phyloP scores from a whole-genome alignment of 1,284 basidiomycete species.

The Pulchroboletus neoregius region DNA sequence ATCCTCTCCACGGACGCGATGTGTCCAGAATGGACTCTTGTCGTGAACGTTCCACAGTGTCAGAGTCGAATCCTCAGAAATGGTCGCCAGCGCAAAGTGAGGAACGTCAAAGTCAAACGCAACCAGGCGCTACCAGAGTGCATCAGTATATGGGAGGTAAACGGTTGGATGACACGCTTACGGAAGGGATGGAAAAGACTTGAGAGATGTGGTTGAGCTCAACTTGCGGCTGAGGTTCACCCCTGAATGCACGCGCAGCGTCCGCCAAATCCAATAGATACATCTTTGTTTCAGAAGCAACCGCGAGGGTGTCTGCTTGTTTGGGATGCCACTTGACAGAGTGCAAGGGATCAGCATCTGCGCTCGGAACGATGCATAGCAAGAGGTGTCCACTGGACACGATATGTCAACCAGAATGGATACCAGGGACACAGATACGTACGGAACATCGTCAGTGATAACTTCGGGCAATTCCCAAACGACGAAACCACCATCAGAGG shows the following conservation, averaged over 20 bases:
- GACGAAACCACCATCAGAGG: constrained; percentile 80
- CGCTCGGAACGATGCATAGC: constrained; percentile 63
- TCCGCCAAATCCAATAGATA: constrained; percentile 69
- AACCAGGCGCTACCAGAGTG: constrained; percentile 55
- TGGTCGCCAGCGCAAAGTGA: constrained; percentile 69
- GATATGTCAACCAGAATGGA: constrained; percentile 12
- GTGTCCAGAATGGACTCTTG: constrained; percentile 64
- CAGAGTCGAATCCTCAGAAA: constrained; percentile 73
- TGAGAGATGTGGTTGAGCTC: constrained; percentile 64
- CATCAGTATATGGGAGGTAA: constrained; percentile 4
- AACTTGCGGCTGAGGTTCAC: constrained; percentile 58
- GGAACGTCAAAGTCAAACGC: constrained; percentile 78
- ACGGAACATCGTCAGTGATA: constrained; percentile 81
- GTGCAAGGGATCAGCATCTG: constrained; percentile 58
- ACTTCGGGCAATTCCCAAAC: constrained; percentile 79
- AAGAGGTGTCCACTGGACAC: constrained; percentile 57
- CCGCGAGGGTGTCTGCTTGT: constrained; percentile 68
- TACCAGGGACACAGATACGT: constrained; percentile 34
- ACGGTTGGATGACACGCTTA: constrained; percentile 35
- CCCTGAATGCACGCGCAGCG: constrained; percentile 51
- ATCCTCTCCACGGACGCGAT: constrained; percentile 73
- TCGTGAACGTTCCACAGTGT: constrained; percentile 77
- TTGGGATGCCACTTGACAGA: constrained; percentile 82
- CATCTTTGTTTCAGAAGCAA: constrained; percentile 69
- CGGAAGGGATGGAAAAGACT: constrained; percentile 63